Evolutionary conservation across 2,329 filamentous ascomycete species (phyloP).

Genomic region (Aureobasidium melanogenum): DNA sequence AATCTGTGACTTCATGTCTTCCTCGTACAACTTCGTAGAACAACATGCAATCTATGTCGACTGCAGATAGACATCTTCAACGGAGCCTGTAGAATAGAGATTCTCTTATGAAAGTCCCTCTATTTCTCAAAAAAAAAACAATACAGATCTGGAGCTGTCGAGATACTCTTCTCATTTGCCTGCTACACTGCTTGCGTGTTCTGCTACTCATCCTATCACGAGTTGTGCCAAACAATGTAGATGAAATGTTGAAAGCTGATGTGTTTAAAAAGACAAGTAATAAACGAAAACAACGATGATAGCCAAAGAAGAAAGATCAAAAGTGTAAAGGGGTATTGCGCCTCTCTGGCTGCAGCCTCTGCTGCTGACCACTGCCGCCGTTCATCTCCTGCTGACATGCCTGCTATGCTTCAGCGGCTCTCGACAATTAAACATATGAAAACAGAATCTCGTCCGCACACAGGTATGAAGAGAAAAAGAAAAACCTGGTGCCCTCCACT

Average conservation of each 20-base stretch:
- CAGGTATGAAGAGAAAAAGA: conserved; percentile 1
- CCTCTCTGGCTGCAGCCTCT: conserved; percentile 1
- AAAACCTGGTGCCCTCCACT: neutral
- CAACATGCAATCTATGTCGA: no score
- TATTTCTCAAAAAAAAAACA: neutral
- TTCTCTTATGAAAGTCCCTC: neutral
- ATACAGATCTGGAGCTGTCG: neutral
- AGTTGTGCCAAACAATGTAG: neutral
- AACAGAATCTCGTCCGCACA: neutral
- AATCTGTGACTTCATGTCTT: no score
- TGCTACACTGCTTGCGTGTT: neutral
- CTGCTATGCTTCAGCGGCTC: conserved; percentile 7
- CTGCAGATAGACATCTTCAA: no score
- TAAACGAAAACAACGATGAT: neutral
- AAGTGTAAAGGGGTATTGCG: conserved; percentile 9
- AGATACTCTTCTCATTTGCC: neutral
- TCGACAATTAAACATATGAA: conserved; percentile 8
- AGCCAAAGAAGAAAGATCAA: conserved; percentile 6
- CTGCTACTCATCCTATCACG: neutral
- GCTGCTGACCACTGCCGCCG: conserved; percentile 1
- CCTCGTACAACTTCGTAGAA: no score
- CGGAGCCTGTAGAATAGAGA: neutral
- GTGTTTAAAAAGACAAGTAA: neutral
- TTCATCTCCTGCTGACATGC: conserved; percentile 5
- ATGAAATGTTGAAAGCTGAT: neutral